Evolutionary conservation across 805 yeast genomes (phyloP), one percentile per base, ranked within the genome.

Genomic region (Saturnispora silvae): DNA sequence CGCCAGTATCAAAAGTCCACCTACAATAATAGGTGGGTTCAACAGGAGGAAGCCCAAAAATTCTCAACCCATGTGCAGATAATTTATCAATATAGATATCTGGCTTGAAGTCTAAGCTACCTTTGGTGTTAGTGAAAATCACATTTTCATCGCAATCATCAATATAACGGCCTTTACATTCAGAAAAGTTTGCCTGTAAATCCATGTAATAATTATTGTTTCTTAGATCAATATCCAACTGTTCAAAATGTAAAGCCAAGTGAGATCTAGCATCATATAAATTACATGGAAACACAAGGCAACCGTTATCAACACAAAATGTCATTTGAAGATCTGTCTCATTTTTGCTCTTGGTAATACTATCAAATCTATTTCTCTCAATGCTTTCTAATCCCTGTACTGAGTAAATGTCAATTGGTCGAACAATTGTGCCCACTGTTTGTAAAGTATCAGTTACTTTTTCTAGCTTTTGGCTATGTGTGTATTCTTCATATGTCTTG

Each of bases 121-220:
- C 32, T 15, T 41, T 37, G 1, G 57, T 65, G 49, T 40, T 46
- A 34, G 18, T 52, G 43, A 41, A 57, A 39, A 48, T 49, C 26
- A 22, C 38, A 28, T 44, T 35, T 37, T 53, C 53, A 32, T 50
- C 50, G 32, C 49, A 47, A 30, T 42, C 38, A n/a, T 46, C 52
- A 9, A 53, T 34, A 13, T 45, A 40, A 10, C 53, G 44, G 0
- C 72, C 73, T 4, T 50, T 54, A 3, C 77, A 53, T 1, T 87
- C 84, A 10, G 81, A 66, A 28, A 77, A 64, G 45, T 82, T 75
- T 1, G 80, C 81, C 50, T 85, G 89, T 43, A 89, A 53, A 51
- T 89, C 96, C 96, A 92, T 87, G 52, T 89, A 92, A 56, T 81
- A 92, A 48, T 85, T 82, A 14, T 89, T 80, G 57, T 85, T 81